Evolutionary conservation across 1,284 basidiomycete species (phyloP).

Genomic region (Schizophyllum commune): DNA sequence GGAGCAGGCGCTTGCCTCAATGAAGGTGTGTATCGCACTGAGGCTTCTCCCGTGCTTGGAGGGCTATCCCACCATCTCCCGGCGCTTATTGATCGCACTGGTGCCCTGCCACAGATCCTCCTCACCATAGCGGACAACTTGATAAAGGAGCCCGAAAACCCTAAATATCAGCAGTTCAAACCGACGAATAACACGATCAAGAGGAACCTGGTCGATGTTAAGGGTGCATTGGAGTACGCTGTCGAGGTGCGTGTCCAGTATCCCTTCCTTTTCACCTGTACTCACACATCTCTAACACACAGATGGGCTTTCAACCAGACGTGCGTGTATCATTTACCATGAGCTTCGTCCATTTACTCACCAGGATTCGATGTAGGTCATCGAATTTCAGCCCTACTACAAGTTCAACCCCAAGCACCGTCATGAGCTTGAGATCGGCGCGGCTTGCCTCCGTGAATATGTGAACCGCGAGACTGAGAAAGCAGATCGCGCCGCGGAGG

Average conservation of each 20-base stretch:
- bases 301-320: constrained; percentile 68
- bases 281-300: not conserved
- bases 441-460: constrained; percentile 54
- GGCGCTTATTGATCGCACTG: not conserved
- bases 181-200: constrained; percentile 65
- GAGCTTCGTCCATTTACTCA: no score
- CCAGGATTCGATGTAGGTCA: constrained; percentile 23
- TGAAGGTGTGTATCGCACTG: constrained; percentile 41
- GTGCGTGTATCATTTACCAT: constrained; percentile 22
- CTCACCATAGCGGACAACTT: constrained; percentile 67
- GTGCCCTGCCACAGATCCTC: constrained; percentile 42
- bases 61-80: constrained; percentile 9
- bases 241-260: constrained; percentile 44
- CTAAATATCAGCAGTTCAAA: constrained; percentile 67
- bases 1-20: constrained; percentile 46
- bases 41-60: constrained; percentile 6
- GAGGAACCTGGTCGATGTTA: constrained; percentile 44
- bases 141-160: constrained; percentile 58
- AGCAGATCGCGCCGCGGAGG: constrained; percentile 37
- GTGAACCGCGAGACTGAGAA: constrained; percentile 48
- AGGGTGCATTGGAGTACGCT: constrained; percentile 72
- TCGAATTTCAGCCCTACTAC: constrained; percentile 59
- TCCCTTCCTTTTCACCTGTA: constrained; percentile 5
- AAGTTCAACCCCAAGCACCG: constrained; percentile 46
- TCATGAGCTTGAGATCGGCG: constrained; percentile 52